phyloP scores from a whole-genome alignment of 495 filamentous ascomycete species.

The Xylaria bambusicola region DNA sequence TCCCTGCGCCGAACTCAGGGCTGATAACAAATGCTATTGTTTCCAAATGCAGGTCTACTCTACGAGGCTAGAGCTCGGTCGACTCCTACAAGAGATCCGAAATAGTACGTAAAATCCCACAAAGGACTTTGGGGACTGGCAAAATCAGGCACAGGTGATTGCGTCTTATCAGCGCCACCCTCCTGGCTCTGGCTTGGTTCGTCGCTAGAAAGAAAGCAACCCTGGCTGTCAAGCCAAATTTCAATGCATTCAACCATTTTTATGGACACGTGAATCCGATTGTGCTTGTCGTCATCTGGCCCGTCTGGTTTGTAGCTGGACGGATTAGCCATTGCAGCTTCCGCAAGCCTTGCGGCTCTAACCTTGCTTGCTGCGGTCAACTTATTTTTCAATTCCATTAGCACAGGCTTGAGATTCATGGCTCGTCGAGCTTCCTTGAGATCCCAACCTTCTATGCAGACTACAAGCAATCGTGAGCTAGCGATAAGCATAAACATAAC shows the following conservation, averaged over 20 bases:
- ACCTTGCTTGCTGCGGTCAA: constrained; percentile 13
- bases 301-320: constrained; percentile 15
- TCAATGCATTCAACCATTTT: constrained; percentile 1
- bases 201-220: neutral
- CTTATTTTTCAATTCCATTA: constrained; percentile 20
- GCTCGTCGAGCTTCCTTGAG: constrained; percentile 23
- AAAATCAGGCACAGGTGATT: neutral
- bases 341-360: constrained; percentile 16
- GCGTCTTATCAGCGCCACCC: neutral
- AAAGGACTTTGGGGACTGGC: constrained; percentile 1
- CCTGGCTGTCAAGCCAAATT: neutral
- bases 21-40: too few species aligned
- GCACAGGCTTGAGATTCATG: constrained; percentile 24
- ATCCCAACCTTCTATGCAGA: constrained; percentile 33
- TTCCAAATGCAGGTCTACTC: too few species aligned
- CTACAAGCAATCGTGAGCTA: constrained; percentile 28
- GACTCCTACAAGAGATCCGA: constrained; percentile 1
- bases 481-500: constrained; percentile 30
- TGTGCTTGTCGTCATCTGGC: constrained; percentile 19
- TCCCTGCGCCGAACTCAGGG: too few species aligned
- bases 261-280: neutral
- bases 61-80: neutral
- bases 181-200: neutral
- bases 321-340: constrained; percentile 17
- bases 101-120: constrained; percentile 15